Evolutionary conservation across 768 basidiomycete species (phyloP), one percentile per base, ranked within the genome.

Genomic region (Termitomyces sp.): DNA sequence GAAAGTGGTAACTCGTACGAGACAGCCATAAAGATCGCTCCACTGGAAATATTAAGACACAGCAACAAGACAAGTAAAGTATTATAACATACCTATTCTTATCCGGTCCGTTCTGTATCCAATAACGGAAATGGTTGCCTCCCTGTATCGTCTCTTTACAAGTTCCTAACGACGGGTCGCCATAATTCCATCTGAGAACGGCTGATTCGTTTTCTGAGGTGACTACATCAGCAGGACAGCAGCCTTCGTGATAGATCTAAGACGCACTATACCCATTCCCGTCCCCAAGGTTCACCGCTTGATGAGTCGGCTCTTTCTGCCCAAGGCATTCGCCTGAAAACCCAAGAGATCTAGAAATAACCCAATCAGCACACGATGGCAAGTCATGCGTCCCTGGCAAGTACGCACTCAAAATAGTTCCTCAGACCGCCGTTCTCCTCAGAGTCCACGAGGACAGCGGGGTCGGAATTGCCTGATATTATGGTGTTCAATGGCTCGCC

Each of bases 401-500:
- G 29, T 7, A 79, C 89, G 60, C 61, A 93, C 91, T 86, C 70
- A 65, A 84, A 89, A 71, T 87, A 95, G 65, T 94, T 96, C 36
- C 82, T 76, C 49, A 94, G 70, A 3, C 94, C 92, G 13, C 94
- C 94, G 45, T 88, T 68, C 3, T 64, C 62, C 60, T 82, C 66
- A 15, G 73, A 72, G 59, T 86, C 81, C 22, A 82, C 76, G 42
- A 94, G 78, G 2, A 95, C 88, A 5, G 69, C 74, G 3, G 76
- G 56, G 61, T 92, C 88, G 3, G 94, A 96, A 42, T 84, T 76
- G 9, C 79, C 88, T 22, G 89, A 86, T 20, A 97, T 72, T 62
- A 97, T 89, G 51, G 78, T 75, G 62, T 97, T 97, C 41, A 96
- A 69, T 5, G 94, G 94, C 72, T 96, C 94, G 33, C 91, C 91